These are phyloP conservation scores for Leccinellum albellum DNA, from an alignment of 768 basidiomycete genomes.

Conservation along the genomic window DNA sequence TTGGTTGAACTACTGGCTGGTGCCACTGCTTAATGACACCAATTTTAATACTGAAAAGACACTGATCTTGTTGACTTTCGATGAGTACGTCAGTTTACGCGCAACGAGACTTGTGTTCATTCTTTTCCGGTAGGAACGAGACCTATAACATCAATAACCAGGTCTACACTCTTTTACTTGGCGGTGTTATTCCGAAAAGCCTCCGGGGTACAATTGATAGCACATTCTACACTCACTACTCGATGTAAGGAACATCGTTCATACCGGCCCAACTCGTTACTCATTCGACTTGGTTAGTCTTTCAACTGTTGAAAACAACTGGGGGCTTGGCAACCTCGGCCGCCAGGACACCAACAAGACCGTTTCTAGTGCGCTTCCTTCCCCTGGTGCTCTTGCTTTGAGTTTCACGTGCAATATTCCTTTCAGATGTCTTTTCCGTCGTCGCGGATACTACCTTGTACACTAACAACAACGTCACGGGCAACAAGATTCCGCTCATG, in stretches of 20 bases:
- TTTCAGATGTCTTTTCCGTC: constrained; percentile 47
- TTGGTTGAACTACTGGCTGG: constrained; percentile 50
- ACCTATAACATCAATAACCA: constrained; percentile 42
- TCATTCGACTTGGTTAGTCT: constrained; percentile 26
- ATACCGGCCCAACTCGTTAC: background rate
- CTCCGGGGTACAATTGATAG: constrained; percentile 45
- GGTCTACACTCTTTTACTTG: constrained; percentile 43
- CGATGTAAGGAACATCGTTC: constrained; percentile 24
- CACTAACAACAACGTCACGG: constrained; percentile 33
- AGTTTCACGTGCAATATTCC: background rate
- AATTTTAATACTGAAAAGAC: constrained; percentile 54
- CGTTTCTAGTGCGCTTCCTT: constrained; percentile 13
- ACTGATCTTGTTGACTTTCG: constrained; percentile 59
- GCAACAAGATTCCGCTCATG: constrained; percentile 28
- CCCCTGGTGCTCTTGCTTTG: background rate
- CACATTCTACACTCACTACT: constrained; percentile 62
- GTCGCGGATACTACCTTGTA: constrained; percentile 48
- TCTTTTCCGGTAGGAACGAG: constrained; percentile 18
- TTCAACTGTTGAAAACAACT: constrained; percentile 57
- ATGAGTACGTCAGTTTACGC: constrained; percentile 43
- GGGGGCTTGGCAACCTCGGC: constrained; percentile 58
- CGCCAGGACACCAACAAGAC: constrained; percentile 52
- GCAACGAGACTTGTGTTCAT: background rate
- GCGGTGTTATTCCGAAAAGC: constrained; percentile 41
- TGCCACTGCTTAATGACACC: constrained; percentile 46